Evolutionary conservation across 352 stramenopile species (phyloP), one percentile per base, ranked within the genome.

Genomic region (Phytophthora capsici): DNA sequence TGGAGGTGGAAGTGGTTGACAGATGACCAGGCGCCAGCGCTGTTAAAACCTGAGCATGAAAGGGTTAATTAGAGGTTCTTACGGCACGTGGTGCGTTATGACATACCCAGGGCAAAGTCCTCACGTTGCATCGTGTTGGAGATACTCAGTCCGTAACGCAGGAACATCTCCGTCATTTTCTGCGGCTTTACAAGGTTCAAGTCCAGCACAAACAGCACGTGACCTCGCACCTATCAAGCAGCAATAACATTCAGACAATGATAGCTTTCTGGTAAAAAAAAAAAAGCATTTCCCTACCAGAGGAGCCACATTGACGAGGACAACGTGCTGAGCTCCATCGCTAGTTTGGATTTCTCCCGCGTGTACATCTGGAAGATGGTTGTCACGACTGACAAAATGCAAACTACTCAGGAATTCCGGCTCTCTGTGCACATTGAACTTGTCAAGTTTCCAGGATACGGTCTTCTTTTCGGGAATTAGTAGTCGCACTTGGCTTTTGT

Each of bases 1-100:
- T 93, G 85, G 3, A 91, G 77, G 30, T 93, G 85, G 44, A 87
- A 85, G 51, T 93, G 82, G 46, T 91, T 89, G 9, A 93, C 85
- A 4, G 82, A 91, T 8, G 85, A 89, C 85, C 85, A 93, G 14
- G 85, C 85, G 17, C 85, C 85, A 25, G 69, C 63, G 48, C 85
- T 89, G 56, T 93, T 93, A 60, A 91, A 93, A 5, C 82, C 85
- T 80, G 28, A 51, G 41, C 16, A 17, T 23, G 7, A 46, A 37
- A 6, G 7, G 5, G 13, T 3, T 34, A 14, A 9, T 34, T 12
- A 34, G 28, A 43, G 13, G 6, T 12, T 22, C 3, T 34, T 26
- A n/a, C 44, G 30, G 51, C 22, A 45, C 10, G 13, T 7, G 23
- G 3, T 14, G 25, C 14, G 20, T 20, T 12, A 30, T 12, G 12